A percentile compares a stretch with the other conserved stretches of the same genome.
These are phyloP conservation scores for Plasmodium inui DNA, from an alignment of 169 alveolate species.

Conservation along the genomic window DNA sequence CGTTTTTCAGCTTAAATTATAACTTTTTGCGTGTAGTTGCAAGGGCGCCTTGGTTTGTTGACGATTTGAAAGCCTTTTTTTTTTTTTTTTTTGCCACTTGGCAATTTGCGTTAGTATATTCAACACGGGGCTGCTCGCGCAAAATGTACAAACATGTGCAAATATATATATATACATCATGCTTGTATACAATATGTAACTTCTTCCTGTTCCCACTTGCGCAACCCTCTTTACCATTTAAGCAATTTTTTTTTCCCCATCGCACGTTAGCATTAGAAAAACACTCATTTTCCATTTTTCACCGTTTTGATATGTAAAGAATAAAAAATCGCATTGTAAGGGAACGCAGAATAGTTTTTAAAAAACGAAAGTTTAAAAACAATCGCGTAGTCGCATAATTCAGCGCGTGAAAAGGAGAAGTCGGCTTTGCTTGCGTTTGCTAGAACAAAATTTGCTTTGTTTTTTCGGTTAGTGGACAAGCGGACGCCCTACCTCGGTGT, in stretches of 20 bases:
- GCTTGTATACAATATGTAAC: neutral
- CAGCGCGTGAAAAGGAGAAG: neutral
- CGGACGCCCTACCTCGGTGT: neutral
- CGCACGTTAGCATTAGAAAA: neutral
- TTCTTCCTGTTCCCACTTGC: neutral
- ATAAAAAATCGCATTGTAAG: neutral
- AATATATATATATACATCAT: neutral
- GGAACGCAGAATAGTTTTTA: neutral
- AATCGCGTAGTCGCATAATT: neutral
- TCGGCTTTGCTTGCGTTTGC: neutral
- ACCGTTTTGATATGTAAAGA: neutral
- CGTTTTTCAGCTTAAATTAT: neutral
- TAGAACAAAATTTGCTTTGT: neutral
- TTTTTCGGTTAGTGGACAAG: neutral
- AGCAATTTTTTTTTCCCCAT: neutral
- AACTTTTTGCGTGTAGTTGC: neutral
- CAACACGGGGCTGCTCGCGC: neutral
- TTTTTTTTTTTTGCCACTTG: neutral
- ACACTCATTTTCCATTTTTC: neutral
- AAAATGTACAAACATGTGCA: neutral
- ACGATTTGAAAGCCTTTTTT: neutral
- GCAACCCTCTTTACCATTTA: neutral
- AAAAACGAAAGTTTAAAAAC: neutral
- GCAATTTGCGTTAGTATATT: neutral
- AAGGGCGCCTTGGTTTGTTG: neutral